phyloP scores from a whole-genome alignment of 768 basidiomycete genomes.

The Agaricus bisporus region DNA sequence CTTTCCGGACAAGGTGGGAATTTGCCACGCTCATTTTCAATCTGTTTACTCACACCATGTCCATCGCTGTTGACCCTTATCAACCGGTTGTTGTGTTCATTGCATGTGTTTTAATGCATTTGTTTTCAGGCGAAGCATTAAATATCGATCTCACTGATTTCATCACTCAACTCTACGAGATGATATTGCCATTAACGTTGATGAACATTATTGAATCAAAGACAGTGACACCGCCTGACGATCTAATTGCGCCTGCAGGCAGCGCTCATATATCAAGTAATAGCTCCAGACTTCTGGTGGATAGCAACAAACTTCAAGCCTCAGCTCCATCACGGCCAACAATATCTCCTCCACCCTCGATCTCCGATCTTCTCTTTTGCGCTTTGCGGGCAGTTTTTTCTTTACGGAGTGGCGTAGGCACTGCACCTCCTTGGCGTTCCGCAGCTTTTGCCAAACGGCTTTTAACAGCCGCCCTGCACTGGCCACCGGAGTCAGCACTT shows the following conservation, averaged over 20 bases:
- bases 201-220: conserved; percentile 52
- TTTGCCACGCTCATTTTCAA: conserved; percentile 6
- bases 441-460: conserved; percentile 96
- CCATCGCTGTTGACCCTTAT: conserved; percentile 1
- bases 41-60: conserved; percentile 5
- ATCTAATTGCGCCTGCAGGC: neutral
- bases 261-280: conserved; percentile 1
- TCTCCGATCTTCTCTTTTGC: conserved; percentile 77
- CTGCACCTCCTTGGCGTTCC: conserved; percentile 64
- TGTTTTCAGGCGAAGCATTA: conserved; percentile 82
- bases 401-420: conserved; percentile 48
- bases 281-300: conserved; percentile 22
- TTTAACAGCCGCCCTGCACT: conserved; percentile 71
- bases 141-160: conserved; percentile 94
- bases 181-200: conserved; percentile 71
- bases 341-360: conserved; percentile 22
- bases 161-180: conserved; percentile 73
- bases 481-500: conserved; percentile 62
- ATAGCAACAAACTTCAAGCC: conserved; percentile 6
- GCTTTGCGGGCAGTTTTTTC: conserved; percentile 80
- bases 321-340: conserved; percentile 11
- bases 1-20: conserved; percentile 86
- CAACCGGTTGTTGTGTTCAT: conserved; percentile 6
- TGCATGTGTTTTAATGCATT: conserved; percentile 3
- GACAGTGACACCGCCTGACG: conserved; percentile 14